Percentiles rank a stretch among this genome's conserved stretches.
phyloP scores from a whole-genome alignment of 495 filamentous ascomycete species.

The Lepraria neglecta region DNA sequence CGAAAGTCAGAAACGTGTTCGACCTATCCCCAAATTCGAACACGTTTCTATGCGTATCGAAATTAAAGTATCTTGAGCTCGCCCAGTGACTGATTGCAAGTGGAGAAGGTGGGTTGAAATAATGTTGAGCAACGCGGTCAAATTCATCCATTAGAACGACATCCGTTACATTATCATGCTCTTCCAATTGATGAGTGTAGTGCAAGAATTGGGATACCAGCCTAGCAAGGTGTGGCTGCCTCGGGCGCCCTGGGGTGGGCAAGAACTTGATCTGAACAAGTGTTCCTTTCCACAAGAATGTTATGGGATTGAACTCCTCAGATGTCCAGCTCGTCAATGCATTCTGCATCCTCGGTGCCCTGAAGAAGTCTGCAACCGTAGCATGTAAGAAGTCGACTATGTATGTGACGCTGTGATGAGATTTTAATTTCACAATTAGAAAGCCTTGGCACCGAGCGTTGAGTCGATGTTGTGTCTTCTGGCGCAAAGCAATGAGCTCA shows the following conservation, averaged over 20 bases:
- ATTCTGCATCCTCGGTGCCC: neutral
- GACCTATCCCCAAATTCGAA: neutral
- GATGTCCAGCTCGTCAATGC: neutral
- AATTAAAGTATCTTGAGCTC: neutral
- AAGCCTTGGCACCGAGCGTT: conserved; percentile 15
- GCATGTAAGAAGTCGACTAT: conserved; percentile 1
- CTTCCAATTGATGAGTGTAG: conserved; percentile 1
- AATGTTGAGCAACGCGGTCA: neutral
- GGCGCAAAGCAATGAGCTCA: neutral
- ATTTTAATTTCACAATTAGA: neutral
- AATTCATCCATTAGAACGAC: conserved; percentile 4
- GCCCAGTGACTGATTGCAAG: neutral
- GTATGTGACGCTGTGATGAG: neutral
- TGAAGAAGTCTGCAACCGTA: conserved; percentile 11
- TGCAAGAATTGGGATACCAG: conserved; percentile 1
- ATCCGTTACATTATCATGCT: neutral
- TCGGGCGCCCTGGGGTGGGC: neutral
- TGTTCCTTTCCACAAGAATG: neutral
- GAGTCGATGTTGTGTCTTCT: conserved; percentile 3
- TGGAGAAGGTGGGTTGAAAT: neutral
- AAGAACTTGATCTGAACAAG: conserved; percentile 6
- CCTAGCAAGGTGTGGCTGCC: neutral
- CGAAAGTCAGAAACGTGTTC: neutral
- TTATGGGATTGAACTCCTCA: neutral
- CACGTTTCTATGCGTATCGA: neutral